A percentile compares a stretch with the other conserved stretches of the same genome.
phyloP scores from a whole-genome alignment of 768 basidiomycete genomes.

The Coprinopsis cinerea region DNA sequence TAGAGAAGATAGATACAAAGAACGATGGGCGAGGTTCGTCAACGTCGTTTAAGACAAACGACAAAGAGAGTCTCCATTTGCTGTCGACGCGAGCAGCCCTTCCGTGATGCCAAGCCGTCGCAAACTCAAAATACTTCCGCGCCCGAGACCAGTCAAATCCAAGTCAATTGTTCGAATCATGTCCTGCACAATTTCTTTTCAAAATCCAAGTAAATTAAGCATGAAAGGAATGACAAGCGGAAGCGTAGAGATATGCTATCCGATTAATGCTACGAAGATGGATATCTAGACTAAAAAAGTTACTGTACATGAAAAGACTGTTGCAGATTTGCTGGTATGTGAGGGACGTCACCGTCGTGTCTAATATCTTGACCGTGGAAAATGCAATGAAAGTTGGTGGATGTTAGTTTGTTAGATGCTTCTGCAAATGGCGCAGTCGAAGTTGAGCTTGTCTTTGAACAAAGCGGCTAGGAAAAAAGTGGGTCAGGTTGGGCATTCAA shows the following conservation, averaged over 20 bases:
- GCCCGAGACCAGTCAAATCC: neutral
- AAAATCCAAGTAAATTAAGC: conserved; percentile 4
- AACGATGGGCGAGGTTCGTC: no score
- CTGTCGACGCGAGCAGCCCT: no score
- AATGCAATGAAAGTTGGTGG: conserved; percentile 10
- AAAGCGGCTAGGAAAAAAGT: conserved; percentile 57
- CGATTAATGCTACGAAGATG: conserved; percentile 2
- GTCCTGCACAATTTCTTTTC: neutral
- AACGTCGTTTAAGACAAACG: no score
- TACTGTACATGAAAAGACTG: conserved; percentile 9
- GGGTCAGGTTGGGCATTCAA: conserved; percentile 10
- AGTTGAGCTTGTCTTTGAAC: conserved; percentile 74
- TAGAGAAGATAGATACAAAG: no score
- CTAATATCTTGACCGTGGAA: neutral
- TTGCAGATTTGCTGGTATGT: conserved; percentile 8
- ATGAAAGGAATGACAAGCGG: conserved; percentile 1
- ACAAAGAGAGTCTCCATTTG: no score
- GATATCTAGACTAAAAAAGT: conserved; percentile 3
- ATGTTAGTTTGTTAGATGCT: conserved; percentile 63
- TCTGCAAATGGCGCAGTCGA: conserved; percentile 80
- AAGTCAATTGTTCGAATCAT: no score
- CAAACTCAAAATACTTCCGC: neutral
- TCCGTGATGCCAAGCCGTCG: no score
- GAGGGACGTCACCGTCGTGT: conserved; percentile 8
- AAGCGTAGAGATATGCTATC: neutral